phyloP scores from a whole-genome alignment of 139 green algal species.

The Mesostigma viride region DNA sequence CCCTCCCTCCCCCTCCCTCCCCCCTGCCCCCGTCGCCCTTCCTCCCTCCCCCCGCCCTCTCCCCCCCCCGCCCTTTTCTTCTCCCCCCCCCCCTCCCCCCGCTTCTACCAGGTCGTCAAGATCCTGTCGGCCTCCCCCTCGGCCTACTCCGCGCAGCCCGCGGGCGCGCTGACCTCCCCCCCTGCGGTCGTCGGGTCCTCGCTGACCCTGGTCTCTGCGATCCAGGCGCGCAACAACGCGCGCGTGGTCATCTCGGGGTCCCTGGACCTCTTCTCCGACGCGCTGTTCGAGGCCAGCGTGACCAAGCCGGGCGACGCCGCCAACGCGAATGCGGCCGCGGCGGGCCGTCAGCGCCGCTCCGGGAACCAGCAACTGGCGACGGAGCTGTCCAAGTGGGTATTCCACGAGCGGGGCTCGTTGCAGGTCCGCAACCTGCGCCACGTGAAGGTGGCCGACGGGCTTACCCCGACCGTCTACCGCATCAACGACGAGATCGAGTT shows the following conservation, averaged over 20 bases:
- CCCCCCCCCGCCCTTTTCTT: too few relatives aligned
- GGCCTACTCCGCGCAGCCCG: conserved; percentile 18
- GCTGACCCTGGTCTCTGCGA: not conserved
- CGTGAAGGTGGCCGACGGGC: conserved; percentile 11
- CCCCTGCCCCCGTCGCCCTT: too few relatives aligned
- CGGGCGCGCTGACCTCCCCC: not conserved
- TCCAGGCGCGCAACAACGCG: conserved; percentile 76
- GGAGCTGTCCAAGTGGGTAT: conserved; percentile 59
- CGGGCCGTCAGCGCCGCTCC: not conserved
- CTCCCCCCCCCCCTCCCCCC: too few relatives aligned
- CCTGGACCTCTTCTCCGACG: conserved; percentile 52
- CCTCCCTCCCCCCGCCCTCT: too few relatives aligned
- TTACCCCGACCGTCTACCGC: conserved; percentile 40
- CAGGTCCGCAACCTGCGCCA: conserved; percentile 28
- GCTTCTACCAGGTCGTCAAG: conserved; percentile 29
- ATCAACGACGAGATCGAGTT: conserved; percentile 59
- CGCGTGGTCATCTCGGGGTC: conserved; percentile 68
- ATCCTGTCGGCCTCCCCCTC: conserved; percentile 22
- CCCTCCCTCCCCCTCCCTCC: too few relatives aligned
- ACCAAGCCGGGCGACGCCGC: too few relatives aligned
- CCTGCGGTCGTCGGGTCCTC: not conserved
- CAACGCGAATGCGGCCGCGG: not conserved
- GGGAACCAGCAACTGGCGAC: conserved; percentile 57
- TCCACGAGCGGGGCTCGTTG: conserved; percentile 49
- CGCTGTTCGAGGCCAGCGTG: not conserved